Evolutionary conservation across 495 filamentous ascomycete genomes (phyloP), one percentile per base, ranked within the genome.

Genomic region (Hapsidospora chrysogenum): DNA sequence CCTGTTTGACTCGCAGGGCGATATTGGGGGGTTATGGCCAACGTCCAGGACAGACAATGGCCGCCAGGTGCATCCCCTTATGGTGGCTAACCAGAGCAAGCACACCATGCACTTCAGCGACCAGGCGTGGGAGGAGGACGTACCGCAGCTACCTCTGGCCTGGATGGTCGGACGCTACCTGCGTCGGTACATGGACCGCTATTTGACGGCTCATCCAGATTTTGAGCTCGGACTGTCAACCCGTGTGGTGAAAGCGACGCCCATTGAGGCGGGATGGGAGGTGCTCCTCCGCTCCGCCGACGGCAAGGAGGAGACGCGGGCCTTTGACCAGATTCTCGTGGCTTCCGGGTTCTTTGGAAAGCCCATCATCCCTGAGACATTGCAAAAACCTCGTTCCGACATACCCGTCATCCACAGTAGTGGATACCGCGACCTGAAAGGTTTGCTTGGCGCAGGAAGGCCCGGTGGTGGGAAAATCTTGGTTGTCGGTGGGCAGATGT

Each of bases 61-160:
- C 4, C 67, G 69, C 20, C 45, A 66, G 9, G 45, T 86, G 8
- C 66, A 77, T 39, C 74, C 77, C 3, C 53, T 60, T 21, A 87
- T 89, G 78, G 61, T 65, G 5, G 78, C 79, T 2, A 94, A 94
- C 53, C 70, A 83, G 35, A 83, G 76, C 52, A 69, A 68, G 15
- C 82, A 80, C 54, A 80, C 78, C 0, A 78, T 86, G 26, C 63
- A 71, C 27, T 89, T 92, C 50, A 80, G 80, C 9, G 85, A 92
- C 50, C 50, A 85, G 4, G 66, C 76, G 11, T 86, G 82, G 80
- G 48, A 47, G 2, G 48, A 60, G 6, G 49, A 50, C 2, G 45
- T 61, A 9, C 70, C 74, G 1, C 56, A 75, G 51, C 78, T 86
- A 41, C 84, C 83, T 7, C 68, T 60, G 10, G 85, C 84, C 4